Evolutionary conservation across 176 grass and related monocot genomes (phyloP), one percentile per base, ranked within the genome.

Genomic region (Canna indica): DNA sequence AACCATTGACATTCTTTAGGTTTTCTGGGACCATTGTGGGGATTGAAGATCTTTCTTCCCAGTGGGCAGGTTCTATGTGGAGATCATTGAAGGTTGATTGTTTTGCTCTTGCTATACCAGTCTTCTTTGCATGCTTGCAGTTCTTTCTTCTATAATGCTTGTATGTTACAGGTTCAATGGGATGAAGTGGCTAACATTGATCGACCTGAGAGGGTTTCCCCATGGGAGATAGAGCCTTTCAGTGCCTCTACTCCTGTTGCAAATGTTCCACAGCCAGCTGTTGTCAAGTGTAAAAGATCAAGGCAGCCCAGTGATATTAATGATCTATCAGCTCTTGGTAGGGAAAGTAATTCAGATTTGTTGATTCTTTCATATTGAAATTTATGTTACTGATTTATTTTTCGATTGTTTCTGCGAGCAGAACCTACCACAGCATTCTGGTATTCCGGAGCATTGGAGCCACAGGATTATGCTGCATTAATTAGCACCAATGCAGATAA

Each of bases 21-120:
- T 87, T 88, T 79, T 79, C 70, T 67, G 91, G 91, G 41, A 95
- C 87, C 54, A 88, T 95, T 78, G 83, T 87, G 77, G 84, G 84
- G 81, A 24, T 81, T 2, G 91, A 83, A 60, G 78, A 86, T 79
- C 53, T 61, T 59, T 75, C 87, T 28, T 82, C 91, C 68, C 91
- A 82, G n/a, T 95, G 91, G 91, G 64, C 78, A 76, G 75, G 79
- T 71, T 90, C 91, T 36, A 74, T 85, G 1, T 95, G 91, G 91
- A 90, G 91, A 82, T 84, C 79, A 14, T 74, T 95, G 61, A 90
- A 90, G 82, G 93, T 97, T 76, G 42, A 58, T 47, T 47, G 34
- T 59, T 80, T 26, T 26, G 33, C 52, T 70, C 27, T 1, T 17
- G 16, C 33, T 22, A 14, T 27, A 0, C 29, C 25, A 16, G 1